Base-by-base conservation (phyloP, 257 asterid species). In the Solanum chmielewskii region DNA sequence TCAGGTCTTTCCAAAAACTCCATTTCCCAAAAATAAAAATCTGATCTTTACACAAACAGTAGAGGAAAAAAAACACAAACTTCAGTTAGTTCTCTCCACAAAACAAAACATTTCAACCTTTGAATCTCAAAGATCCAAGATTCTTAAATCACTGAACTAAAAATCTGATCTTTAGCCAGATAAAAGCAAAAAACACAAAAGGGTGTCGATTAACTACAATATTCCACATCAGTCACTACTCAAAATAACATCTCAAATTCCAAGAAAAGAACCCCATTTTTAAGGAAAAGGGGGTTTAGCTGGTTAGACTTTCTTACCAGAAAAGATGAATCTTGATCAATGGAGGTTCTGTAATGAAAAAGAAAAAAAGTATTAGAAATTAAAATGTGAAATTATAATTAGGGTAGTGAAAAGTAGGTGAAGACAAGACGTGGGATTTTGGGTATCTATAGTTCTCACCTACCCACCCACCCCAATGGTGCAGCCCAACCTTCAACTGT, bases 1-100 rank as follows among this genome's bases (percentile, higher is more conserved):
- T 94, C 98, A 80, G 96, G 85, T 84, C 94, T 90, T 73, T 96
- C 95, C 92, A 94, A 49, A 89, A 94, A 92, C 88, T 92, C 98
- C 99, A 96, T 95, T 73, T 87, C 90, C n/a, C 59, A 13, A 27
- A 33, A 33, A 56, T 56, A 56, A 78, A 27, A 78, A 44, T 47
- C 84, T 78, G 64, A 78, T 27, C 10, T 78, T 44, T 45, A 4
- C 9, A 45, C 64, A 78, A 0, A 42, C 16, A 42, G 1, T 21
- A 71, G 13, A 33, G 0, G 1, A n/a, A 0, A 15, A 75, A 0
- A 39, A 75, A 7, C 23, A 33, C 14, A 75, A 42, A 1, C 78
- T 71, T 12, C 64, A 44, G 59, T 77, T 44, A 41, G 49, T 73
- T 33, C 56, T 27, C 74, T 66, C 74, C 37, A 66, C 74, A 13